phyloP scores from a whole-genome alignment of 768 basidiomycete genomes.

The Mycena leptocephala region DNA sequence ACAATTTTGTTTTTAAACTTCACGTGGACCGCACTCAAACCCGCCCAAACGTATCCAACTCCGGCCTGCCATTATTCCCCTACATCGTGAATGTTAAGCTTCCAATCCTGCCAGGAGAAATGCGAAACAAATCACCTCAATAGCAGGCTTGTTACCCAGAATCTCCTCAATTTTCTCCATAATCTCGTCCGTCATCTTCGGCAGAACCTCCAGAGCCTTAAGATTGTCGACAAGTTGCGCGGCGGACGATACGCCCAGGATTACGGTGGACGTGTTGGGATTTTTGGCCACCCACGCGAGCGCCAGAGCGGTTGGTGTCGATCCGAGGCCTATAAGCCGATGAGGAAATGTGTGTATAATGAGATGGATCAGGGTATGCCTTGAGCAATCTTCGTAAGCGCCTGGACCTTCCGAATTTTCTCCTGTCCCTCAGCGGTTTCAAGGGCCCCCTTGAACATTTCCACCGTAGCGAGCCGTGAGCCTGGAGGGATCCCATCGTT shows the following conservation, averaged over 20 bases:
- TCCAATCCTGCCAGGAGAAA: background rate
- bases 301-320: slow-evolving; percentile 76
- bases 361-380: slow-evolving; percentile 45
- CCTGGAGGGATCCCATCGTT: slow-evolving; percentile 84
- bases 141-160: slow-evolving; percentile 65
- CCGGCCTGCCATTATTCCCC: background rate
- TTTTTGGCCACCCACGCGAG: slow-evolving; percentile 84
- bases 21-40: no score
- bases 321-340: slow-evolving; percentile 63
- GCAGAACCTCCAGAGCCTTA: slow-evolving; percentile 80
- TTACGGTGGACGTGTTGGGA: slow-evolving; percentile 77
- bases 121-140: background rate
- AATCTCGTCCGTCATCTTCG: slow-evolving; percentile 79
- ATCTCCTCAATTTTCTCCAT: slow-evolving; percentile 80
- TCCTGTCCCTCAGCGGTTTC: slow-evolving; percentile 73
- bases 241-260: slow-evolving; percentile 77
- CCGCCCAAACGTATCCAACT: background rate
- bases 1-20: no score
- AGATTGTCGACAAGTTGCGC: slow-evolving; percentile 79
- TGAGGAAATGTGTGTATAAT: background rate
- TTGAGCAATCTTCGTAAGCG: slow-evolving; percentile 79
- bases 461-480: slow-evolving; percentile 78
- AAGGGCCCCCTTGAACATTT: slow-evolving; percentile 70
- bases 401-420: slow-evolving; percentile 80
- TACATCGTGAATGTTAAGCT: background rate